These are phyloP conservation scores for Exidia glandulosa DNA, from an alignment of 768 basidiomycete species.

Conservation along the genomic window DNA sequence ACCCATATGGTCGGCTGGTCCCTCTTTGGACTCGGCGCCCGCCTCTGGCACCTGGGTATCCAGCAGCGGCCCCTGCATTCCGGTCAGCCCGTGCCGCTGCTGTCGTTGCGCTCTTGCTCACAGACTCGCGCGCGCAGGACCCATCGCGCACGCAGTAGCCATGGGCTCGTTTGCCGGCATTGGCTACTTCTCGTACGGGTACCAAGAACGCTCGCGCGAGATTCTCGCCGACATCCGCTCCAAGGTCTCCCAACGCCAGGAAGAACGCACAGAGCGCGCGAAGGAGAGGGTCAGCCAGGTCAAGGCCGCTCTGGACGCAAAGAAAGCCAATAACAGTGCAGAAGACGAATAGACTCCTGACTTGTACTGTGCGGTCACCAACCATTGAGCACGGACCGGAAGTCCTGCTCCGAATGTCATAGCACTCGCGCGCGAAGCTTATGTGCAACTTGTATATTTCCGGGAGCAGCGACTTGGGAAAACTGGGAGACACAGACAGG, in stretches of 20 bases:
- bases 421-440: too few species aligned
- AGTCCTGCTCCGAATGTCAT: too few species aligned
- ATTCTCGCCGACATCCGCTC: conserved; percentile 50
- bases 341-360: too few species aligned
- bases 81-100: conserved; percentile 40
- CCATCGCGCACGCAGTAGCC: conserved; percentile 55
- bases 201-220: conserved; percentile 51
- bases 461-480: background rate
- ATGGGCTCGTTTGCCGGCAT: conserved; percentile 59
- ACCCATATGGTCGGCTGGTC: conserved; percentile 69
- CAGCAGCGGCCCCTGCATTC: conserved; percentile 68
- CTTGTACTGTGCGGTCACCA: too few species aligned
- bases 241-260: background rate
- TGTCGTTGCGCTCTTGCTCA: background rate
- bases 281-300: background rate
- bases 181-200: conserved; percentile 65
- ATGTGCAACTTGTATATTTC: background rate
- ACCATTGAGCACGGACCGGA: too few species aligned
- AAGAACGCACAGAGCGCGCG: background rate
- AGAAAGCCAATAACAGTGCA: too few species aligned
- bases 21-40: conserved; percentile 67
- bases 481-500: too few species aligned
- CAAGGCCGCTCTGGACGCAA: too few species aligned
- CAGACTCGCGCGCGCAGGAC: conserved; percentile 35
- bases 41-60: conserved; percentile 81